Conservation (phyloP, 2,329 filamentous ascomycete species). For the Trichocomaceae sp. region DNA sequence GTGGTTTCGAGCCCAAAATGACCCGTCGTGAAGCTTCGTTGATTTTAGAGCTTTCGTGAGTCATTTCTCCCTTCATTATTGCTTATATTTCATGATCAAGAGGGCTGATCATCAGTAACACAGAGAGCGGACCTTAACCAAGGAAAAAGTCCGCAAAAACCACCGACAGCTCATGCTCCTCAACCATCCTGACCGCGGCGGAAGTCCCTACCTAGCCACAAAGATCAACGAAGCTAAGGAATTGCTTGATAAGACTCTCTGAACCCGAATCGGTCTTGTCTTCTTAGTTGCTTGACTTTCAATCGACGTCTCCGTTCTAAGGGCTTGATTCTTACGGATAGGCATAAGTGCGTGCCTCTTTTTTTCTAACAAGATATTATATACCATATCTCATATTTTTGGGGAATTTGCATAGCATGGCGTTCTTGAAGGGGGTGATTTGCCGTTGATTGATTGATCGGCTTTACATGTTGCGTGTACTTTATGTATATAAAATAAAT, state of each 20-base stretch:
- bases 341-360: not conserved
- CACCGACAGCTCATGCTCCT: constrained; percentile 93
- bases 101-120: constrained; percentile 12
- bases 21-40: constrained; percentile 82
- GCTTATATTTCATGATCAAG: not conserved
- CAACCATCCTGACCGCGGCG: constrained; percentile 95
- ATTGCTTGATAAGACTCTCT: constrained; percentile 69
- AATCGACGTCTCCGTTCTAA: not conserved
- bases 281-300: not conserved
- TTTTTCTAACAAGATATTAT: constrained; percentile 7
- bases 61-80: constrained; percentile 16
- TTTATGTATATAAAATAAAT: not conserved
- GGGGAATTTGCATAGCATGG: constrained; percentile 37
- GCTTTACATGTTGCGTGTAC: not conserved
- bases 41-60: constrained; percentile 83
- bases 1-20: constrained; percentile 93
- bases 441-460: constrained; percentile 20
- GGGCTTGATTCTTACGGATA: too few relatives aligned
- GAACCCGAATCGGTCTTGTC: not conserved
- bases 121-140: constrained; percentile 80
- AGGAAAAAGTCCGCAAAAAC: constrained; percentile 91
- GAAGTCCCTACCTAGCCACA: constrained; percentile 90
- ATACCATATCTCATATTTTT: constrained; percentile 19
- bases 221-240: constrained; percentile 99
- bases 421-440: constrained; percentile 21